Evolutionary conservation across 345 rosid species (phyloP).

Genomic region (Linum lewisii): DNA sequence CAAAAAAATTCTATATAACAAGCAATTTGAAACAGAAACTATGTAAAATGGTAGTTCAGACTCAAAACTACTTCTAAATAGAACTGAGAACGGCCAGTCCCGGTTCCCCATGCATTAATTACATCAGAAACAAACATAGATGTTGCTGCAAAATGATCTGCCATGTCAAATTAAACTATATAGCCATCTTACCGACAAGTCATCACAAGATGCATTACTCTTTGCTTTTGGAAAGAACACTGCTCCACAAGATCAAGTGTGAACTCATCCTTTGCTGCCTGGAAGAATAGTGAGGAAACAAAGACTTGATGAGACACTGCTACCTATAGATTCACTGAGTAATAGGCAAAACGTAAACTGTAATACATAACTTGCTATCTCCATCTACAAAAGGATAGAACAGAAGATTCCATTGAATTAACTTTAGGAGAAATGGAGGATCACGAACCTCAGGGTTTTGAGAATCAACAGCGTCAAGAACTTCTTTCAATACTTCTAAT

Average conservation of each 20-base stretch:
- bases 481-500: slow-evolving; percentile 78
- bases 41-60: too few species aligned
- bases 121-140: not conserved
- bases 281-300: slow-evolving; percentile 15
- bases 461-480: slow-evolving; percentile 71
- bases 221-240: slow-evolving; percentile 95
- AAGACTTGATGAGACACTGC: not conserved
- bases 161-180: not conserved
- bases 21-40: too few species aligned
- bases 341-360: not conserved
- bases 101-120: too few species aligned
- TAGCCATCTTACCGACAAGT: slow-evolving; percentile 55
- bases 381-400: not conserved
- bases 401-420: not conserved
- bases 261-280: slow-evolving; percentile 88
- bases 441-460: slow-evolving; percentile 60
- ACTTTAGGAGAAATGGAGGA: not conserved
- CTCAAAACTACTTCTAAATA: too few species aligned
- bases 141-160: not conserved
- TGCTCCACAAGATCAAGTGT: slow-evolving; percentile 99
- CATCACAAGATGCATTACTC: slow-evolving; percentile 83
- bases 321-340: slow-evolving; percentile 4
- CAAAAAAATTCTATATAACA: too few species aligned
- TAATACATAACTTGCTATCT: not conserved
- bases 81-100: too few species aligned